Percentiles rank a stretch among this genome's conserved stretches.
Evolutionary conservation across 2,329 filamentous ascomycete species (phyloP).

Genomic region (Cercospora beticola): DNA sequence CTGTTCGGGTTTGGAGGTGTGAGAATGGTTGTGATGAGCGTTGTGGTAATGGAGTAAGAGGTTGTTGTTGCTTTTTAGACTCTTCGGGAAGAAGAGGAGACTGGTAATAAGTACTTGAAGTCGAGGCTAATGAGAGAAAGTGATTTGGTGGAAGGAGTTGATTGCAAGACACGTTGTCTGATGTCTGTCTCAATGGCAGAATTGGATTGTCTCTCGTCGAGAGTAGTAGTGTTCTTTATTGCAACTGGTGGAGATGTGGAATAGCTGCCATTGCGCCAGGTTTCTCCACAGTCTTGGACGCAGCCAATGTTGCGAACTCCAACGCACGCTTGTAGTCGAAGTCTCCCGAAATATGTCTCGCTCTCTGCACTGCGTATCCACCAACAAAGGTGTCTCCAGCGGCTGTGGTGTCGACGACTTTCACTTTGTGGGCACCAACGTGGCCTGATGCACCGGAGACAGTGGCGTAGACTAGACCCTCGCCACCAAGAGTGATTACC

Average conservation of each 20-base stretch:
- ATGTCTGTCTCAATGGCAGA: not conserved
- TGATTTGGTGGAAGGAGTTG: not conserved
- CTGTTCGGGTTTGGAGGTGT: not conserved
- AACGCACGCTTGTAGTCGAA: conserved; percentile 60
- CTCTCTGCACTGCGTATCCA: conserved; percentile 74
- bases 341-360: conserved; percentile 49
- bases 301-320: conserved; percentile 60
- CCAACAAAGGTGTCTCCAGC: conserved; percentile 95
- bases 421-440: conserved; percentile 61
- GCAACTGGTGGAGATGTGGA: conserved; percentile 59
- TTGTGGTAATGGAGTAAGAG: no score
- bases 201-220: not conserved
- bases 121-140: not conserved
- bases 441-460: conserved; percentile 28
- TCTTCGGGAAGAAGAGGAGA: not conserved
- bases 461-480: conserved; percentile 35
- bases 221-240: not conserved
- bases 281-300: conserved; percentile 65
- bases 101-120: not conserved
- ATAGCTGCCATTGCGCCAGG: conserved; percentile 66
- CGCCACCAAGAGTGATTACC: conserved; percentile 76
- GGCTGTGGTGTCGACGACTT: conserved; percentile 88
- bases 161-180: not conserved
- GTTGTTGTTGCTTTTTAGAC: no score
- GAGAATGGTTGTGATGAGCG: not conserved